Base-by-base conservation (phyloP, 192 early-diverging fungal genomes). In the Coemansia sp. region DNA sequence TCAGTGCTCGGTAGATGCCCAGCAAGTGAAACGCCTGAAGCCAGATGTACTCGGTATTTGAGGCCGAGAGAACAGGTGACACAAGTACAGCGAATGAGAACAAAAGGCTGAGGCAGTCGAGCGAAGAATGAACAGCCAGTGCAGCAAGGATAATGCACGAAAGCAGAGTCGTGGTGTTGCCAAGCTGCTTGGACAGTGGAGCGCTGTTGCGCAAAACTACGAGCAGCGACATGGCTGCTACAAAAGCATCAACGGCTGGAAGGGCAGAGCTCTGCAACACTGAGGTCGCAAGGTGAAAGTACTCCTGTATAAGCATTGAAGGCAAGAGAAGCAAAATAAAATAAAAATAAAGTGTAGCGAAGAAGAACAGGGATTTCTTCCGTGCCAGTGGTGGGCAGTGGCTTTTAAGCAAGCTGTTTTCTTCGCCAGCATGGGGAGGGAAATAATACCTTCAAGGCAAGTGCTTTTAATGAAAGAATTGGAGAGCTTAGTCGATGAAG, bases 291-390 rank as follows among this genome's bases (percentile, higher is more conserved):
- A 45, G 20, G 20, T 45, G 20, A 20, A 20, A 19, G 20, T 45
- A 45, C 8, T 45, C 42, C 42, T 45, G 42, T 15, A 45, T 45
- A 45, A 45, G 17, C 42, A 45, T 61, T 42, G 22, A 40, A 61
- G 42, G 59, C 39, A 43, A 61, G 15, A 38, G 20, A 61, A 45
- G n/a, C 15, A 58, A 58, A 58, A 27, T 32, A 17, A 22, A 59
- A 17, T 39, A 36, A 36, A 59, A n/a, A 29, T 8, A 45, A 45
- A 45, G 0, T 45, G 19, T n/a, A 45, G 42, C 20, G 2, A n/a
- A 43, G 42, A 45, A 8, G 37, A 38, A 38, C 4, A 38, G 9
- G 42, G 8, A 17, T 15, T 45, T 6, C 20, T 19, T 45, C 42
- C 20, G n/a, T 45, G 42, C n/a, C n/a, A 19, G n/a, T 6, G 15